Percentiles rank a stretch among this genome's conserved stretches.
Conservation (phyloP, 2,329 filamentous ascomycete genomes). For the Fusarium sp. region DNA sequence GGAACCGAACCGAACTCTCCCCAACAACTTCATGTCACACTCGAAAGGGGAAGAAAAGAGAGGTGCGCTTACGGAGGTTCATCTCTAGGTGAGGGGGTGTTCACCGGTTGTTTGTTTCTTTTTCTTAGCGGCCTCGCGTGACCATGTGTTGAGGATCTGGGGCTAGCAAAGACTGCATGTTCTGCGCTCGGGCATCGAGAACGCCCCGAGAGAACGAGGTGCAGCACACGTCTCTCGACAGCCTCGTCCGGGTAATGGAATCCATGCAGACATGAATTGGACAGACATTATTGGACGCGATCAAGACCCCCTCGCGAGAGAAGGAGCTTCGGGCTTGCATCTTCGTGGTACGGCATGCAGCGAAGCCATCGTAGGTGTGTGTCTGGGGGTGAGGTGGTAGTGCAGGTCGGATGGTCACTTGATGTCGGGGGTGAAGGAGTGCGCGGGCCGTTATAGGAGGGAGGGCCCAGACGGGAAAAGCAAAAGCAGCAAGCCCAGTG, state of each 20-base stretch:
- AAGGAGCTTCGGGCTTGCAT: background rate
- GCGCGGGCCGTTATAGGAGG: conserved; percentile 3
- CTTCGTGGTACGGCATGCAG: conserved; percentile 13
- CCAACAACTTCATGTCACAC: background rate
- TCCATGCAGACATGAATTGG: background rate
- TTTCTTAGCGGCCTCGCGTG: background rate
- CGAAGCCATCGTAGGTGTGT: conserved; percentile 14
- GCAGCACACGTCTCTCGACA: background rate
- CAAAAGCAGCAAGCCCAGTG: background rate
- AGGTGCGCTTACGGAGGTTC: background rate
- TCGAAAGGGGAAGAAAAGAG: background rate
- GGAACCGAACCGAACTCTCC: background rate
- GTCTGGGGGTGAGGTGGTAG: conserved; percentile 23
- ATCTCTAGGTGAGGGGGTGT: background rate
- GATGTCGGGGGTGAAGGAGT: conserved; percentile 13
- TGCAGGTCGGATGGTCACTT: conserved; percentile 34
- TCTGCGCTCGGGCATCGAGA: background rate
- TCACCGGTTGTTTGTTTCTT: background rate
- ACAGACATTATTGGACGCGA: background rate
- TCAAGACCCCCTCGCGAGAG: background rate
- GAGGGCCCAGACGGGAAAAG: conserved; percentile 16
- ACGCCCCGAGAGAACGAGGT: background rate
- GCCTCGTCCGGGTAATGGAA: background rate
- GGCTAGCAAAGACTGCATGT: background rate
- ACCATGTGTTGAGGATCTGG: background rate